Conservation (phyloP, 306 rosid genomes). For the Medicago lupulina region DNA sequence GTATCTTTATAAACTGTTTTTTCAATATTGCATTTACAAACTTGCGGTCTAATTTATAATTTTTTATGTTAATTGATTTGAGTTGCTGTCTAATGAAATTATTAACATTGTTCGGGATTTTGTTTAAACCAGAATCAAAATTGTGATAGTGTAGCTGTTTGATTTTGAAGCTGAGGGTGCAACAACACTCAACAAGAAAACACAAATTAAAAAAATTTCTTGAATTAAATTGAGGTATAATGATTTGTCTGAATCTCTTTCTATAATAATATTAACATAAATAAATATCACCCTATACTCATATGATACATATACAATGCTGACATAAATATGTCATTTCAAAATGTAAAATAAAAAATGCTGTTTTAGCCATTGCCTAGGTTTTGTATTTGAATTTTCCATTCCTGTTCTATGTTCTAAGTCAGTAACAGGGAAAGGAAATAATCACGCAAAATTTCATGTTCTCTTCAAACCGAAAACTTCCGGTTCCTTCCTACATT, state of each 20-base stretch:
- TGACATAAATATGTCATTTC: conserved; percentile 27
- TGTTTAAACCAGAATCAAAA: neutral
- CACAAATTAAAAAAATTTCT: neutral
- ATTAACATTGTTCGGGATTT: neutral
- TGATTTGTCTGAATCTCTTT: conserved; percentile 20
- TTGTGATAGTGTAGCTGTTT: neutral
- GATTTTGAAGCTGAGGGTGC: neutral
- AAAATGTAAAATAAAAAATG: conserved; percentile 20
- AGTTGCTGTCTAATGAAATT: neutral
- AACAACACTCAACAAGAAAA: neutral
- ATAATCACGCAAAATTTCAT: conserved; percentile 35
- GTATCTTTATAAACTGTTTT: no score
- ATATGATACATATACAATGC: conserved; percentile 41
- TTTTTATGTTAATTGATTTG: no score
- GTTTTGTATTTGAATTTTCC: conserved; percentile 23
- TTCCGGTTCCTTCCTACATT: conserved; percentile 38
- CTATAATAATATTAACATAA: conserved; percentile 6
- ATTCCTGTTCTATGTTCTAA: conserved; percentile 39
- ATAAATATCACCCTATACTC: conserved; percentile 23
- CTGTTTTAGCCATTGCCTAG: conserved; percentile 20
- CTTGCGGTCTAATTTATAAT: no score
- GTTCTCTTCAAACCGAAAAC: conserved; percentile 38
- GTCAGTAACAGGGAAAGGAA: conserved; percentile 13
- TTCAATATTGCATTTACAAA: no score
- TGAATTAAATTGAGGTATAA: conserved; percentile 9